Conservation (phyloP, 164 flowering plant genomes). For the Aristolochia contorta region DNA sequence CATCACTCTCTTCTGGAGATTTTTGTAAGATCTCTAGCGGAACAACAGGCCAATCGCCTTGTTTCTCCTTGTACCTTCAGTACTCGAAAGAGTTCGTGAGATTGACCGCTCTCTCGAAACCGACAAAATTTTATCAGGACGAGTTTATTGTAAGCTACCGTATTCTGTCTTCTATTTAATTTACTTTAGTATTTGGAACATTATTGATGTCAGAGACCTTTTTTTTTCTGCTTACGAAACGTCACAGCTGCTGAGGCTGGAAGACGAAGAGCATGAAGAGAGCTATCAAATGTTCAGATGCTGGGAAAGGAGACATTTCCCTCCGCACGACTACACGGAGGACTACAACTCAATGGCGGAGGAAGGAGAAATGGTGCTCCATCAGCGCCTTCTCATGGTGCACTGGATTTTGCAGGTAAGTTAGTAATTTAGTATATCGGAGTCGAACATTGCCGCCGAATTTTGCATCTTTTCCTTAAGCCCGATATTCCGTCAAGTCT, state of each 20-base stretch:
- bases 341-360: slow-evolving; percentile 36
- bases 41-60: slow-evolving; percentile 39
- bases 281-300: slow-evolving; percentile 48
- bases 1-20: slow-evolving; percentile 49
- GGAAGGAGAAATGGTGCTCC: slow-evolving; percentile 40
- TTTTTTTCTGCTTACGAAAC: too few relatives aligned
- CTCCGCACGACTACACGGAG: slow-evolving; percentile 34
- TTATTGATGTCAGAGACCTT: neutral
- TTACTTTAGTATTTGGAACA: neutral
- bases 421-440: slow-evolving; percentile 1
- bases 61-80: slow-evolving; percentile 41
- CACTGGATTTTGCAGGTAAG: slow-evolving; percentile 86
- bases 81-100: slow-evolving; percentile 36
- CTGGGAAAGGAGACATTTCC: slow-evolving; percentile 59
- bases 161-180: neutral
- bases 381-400: slow-evolving; percentile 59
- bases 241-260: slow-evolving; percentile 41
- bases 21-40: slow-evolving; percentile 48
- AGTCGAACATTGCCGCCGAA: neutral
- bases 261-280: slow-evolving; percentile 58
- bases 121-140: slow-evolving; percentile 16
- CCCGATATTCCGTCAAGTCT: neutral
- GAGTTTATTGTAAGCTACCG: slow-evolving; percentile 26
- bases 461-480: neutral
- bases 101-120: slow-evolving; percentile 2